Base-by-base conservation (phyloP, 2,329 filamentous ascomycete genomes). In the Claviceps citrina region DNA sequence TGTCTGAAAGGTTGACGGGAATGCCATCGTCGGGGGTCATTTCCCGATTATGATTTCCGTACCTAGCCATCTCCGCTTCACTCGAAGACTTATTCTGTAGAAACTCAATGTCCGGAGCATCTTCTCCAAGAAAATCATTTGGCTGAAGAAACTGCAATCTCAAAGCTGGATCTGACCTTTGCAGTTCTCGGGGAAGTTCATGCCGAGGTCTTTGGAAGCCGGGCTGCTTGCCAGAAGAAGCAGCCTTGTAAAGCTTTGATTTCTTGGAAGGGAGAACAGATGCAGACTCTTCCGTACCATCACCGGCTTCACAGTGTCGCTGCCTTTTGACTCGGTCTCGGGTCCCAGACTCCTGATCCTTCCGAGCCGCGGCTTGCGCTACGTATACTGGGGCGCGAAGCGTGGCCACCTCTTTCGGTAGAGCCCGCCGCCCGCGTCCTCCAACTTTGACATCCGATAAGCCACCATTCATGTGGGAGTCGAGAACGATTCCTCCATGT, bases 301-400 rank as follows among this genome's bases (percentile, higher is more conserved):
- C n/a, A 10, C 19, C 20, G 7, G 25, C n/a, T 20, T 28, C 38
- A 16, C 40, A 37, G n/a, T 28, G 37, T 30, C 42, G 39, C 24
- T 24, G 32, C 19, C 43, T 46, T 32, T 50, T 51, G 16, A 25
- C 15, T 31, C 45, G 37, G 31, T 42, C 42, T n/a, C 38, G 28
- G 18, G 44, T 42, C 22, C 53, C 55, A 6, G 45, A 44, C 26
- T 54, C 51, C 4, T 46, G 40, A 2, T 45, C 49, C 26, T 54
- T 55, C 43, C 60, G 62, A 8, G 55, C 51, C 10, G 58, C 54
- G 36, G 54, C 42, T 45, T 62, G 59, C 8, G 58, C 57, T n/a
- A 52, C 58, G 50, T 73, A 73, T 22, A 70, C 65, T 3, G 69
- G 69, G 2, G 69, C 69, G 38, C 63, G 60, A 22, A 73, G 50